Evolutionary conservation across 208 protist genomes (phyloP).

Genomic region (Acanthamoeba polyphaga): DNA sequence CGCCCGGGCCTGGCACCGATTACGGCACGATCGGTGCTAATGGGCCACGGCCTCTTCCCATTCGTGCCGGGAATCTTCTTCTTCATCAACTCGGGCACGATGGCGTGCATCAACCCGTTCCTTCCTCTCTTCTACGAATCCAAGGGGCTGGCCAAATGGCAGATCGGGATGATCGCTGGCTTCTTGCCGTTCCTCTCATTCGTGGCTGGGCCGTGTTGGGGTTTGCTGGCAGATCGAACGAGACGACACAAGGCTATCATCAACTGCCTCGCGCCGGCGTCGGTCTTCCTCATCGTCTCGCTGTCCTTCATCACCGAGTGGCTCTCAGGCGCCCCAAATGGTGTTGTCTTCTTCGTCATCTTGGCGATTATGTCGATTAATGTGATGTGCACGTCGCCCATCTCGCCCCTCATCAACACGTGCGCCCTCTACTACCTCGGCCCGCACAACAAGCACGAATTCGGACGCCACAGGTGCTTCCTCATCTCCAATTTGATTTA

Average conservation of each 20-base stretch:
- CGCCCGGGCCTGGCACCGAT: background rate
- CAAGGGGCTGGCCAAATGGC: conserved; percentile 32
- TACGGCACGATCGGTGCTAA: background rate
- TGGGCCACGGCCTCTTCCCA: background rate
- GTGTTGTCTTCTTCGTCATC: background rate
- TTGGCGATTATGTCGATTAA: background rate
- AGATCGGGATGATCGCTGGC: conserved; percentile 55
- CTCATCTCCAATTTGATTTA: background rate
- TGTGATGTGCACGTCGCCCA: background rate
- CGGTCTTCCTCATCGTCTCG: background rate
- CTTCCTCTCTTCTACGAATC: conserved; percentile 40
- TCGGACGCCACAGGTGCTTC: conserved; percentile 14
- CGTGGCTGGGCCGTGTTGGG: conserved; percentile 26
- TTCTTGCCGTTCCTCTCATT: conserved; percentile 6
- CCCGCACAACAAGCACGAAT: background rate
- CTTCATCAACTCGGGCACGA: conserved; percentile 34
- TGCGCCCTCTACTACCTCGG: conserved; percentile 39
- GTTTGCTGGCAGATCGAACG: conserved; percentile 16
- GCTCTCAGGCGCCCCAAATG: background rate
- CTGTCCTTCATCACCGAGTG: background rate
- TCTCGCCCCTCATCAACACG: conserved; percentile 14
- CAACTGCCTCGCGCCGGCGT: background rate
- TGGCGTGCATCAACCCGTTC: conserved; percentile 51
- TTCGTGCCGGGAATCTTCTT: conserved; percentile 32
- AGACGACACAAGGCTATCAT: conserved; percentile 42